Base-by-base conservation (phyloP, 2,329 filamentous ascomycete species). In the Verticillium albo-atrum region DNA sequence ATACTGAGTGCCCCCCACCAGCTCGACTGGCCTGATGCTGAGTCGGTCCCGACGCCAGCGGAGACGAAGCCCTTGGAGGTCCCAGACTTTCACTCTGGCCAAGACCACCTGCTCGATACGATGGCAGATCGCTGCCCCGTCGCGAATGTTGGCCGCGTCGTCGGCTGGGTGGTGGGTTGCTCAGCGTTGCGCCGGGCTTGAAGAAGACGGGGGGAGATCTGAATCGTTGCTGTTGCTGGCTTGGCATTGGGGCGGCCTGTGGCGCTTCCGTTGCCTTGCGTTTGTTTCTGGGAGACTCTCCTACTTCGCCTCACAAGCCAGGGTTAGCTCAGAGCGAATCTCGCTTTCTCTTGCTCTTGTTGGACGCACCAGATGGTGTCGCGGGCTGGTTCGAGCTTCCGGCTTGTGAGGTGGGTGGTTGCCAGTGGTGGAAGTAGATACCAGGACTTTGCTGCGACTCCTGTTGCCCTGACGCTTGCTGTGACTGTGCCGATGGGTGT, bases 371-470 rank as follows among this genome's bases (percentile, higher is more conserved):
- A 77, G 89, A 88, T 69, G 90, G 89, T 63, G 89, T 89, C 68
- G 84, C 84, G 62, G 89, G 89, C 71, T 89, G 87, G 68, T 86
- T 85, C 60, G 83, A 80, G 71, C 80, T 77, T 61, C 83, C 81
- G 64, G 80, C 79, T 73, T 90, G 83, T 63, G 86, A 83, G 25
- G 81, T 83, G 15, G 92, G 92, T 53, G 92, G 92, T 61, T 94
- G 90, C 92, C 92, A 97, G 71, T 96, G 91, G 70, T 96, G 91
- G 72, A 97, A 97, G 73, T 91, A 95, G 54, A 96, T 90, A 25
- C 88, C 89, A 0, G 89, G 87, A 47, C 89, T 91, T n/a, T 86
- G 82, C 63, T 88, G 80, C 20, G 84, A 75, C 54, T 87, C 85
- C 65, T 89, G 83, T 67, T 87, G 85, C 61, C 83, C 71, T 42